phyloP scores from a whole-genome alignment of 352 stramenopile species.

The Phytophthora quininea region DNA sequence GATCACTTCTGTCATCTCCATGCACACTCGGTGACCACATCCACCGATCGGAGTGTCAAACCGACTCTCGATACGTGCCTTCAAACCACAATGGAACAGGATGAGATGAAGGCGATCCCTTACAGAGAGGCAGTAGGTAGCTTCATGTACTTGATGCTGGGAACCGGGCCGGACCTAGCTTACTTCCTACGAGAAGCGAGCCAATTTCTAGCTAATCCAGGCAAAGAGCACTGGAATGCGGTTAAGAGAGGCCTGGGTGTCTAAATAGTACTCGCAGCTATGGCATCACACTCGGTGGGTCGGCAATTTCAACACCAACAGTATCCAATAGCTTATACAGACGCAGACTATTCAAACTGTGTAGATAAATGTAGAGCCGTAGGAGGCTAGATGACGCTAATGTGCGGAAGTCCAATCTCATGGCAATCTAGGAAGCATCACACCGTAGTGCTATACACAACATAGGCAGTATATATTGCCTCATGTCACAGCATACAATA shows the following conservation, averaged over 20 bases:
- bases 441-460: slow-evolving; percentile 32
- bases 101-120: slow-evolving; percentile 19
- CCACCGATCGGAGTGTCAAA: slow-evolving; percentile 14
- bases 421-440: slow-evolving; percentile 28
- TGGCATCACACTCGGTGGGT: slow-evolving; percentile 15
- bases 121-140: slow-evolving; percentile 14
- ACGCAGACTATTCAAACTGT: slow-evolving; percentile 34
- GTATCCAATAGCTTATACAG: slow-evolving; percentile 12
- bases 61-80: slow-evolving; percentile 3
- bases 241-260: slow-evolving; percentile 25
- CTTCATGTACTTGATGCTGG: slow-evolving; percentile 22
- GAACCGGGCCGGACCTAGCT: slow-evolving; percentile 12
- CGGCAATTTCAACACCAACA: not conserved
- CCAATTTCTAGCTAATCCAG: slow-evolving; percentile 1
- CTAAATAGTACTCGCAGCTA: slow-evolving; percentile 18
- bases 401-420: slow-evolving; percentile 23
- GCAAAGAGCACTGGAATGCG: slow-evolving; percentile 18
- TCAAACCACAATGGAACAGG: slow-evolving; percentile 5
- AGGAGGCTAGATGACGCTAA: slow-evolving; percentile 20
- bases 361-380: slow-evolving; percentile 24
- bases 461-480: slow-evolving; percentile 28
- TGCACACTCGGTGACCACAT: slow-evolving; percentile 10
- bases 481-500: slow-evolving; percentile 32
- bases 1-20: slow-evolving; percentile 19
- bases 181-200: slow-evolving; percentile 18